Base-by-base conservation (phyloP, 768 basidiomycete species). In the Agrocybe praecox region DNA sequence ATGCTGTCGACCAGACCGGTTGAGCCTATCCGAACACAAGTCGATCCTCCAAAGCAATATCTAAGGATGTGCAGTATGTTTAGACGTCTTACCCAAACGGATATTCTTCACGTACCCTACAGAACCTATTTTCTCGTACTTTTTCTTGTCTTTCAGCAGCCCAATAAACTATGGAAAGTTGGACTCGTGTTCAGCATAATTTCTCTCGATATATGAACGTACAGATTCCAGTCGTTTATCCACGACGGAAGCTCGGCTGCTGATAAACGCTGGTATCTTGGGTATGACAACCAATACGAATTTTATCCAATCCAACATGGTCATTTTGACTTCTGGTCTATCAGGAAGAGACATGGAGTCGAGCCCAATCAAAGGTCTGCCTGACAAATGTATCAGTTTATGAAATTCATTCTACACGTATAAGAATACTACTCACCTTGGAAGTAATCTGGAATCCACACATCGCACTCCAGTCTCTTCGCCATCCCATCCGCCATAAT, bases 361-460 rank as follows among this genome's bases (percentile, higher is more conserved):
- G 9, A 63, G 36, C 19, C 60, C 60, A 24, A 76, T 29, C 15
- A 71, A 58, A 33, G 74, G 74, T 23, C 40, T 61, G 14, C 73
- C 74, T 74, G 22, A 19, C 11, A 8, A 19, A 2, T 18, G 18
- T 19, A 17, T 19, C 34, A 43, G 55, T 53, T 17, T 18, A 40
- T 44, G 18, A 43, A 23, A 15, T 10, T n/a, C 19, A 5, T 36
- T 5, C 32, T 8, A n/a, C 11, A n/a, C n/a, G n/a, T n/a, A n/a
- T n/a, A n/a, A n/a, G n/a, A n/a, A n/a, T n/a, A n/a, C n/a, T n/a
- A 63, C 72, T 46, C 51, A 81, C 85, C 86, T 57, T 73, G 64
- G 61, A 86, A 88, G 49, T 84, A 66, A 68, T 88, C 84, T 8
- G 86, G 86, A 17, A 84, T 74, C 80, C 82, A 87, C n/a, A 86